Base-by-base conservation (phyloP, 768 basidiomycete species). In the Boletus vermiculosoides region DNA sequence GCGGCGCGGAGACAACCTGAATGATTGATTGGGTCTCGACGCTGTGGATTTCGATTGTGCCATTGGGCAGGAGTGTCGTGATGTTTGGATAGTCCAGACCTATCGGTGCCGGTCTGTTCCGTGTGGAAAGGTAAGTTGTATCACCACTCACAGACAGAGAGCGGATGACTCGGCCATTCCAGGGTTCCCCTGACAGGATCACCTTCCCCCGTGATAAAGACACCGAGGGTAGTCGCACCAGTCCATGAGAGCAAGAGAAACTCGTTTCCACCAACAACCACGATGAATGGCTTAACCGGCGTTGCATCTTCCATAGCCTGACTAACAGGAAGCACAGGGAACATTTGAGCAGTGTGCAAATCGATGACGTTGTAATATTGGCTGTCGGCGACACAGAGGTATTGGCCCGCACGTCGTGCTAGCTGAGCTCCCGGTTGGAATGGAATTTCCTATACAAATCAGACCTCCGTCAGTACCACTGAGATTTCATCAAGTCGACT, bases 121-220 rank as follows among this genome's bases (percentile, higher is more conserved):
- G 20, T 31, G 25, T n/a, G 23, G 45, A 34, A 15, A 31, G 45
- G 50, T 23, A 44, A 10, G 20, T n/a, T 8, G 39, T 9, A 45
- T 44, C 22, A 39, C 4, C 36, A 82, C 89, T 66, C 65, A 94
- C 92, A 86, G 37, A 93, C 75, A 20, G 85, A 81, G 23, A 84
- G 74, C 0, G 94, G 92, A 76, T 95, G 86, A 49, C 77, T 81
- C 3, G 84, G 80, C 92, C 93, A 97, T 67, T 92, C 83, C 44
- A 97, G 74, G 2, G 94, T 95, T 2, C 94, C 94, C 45, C 94
- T 81, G 9, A 93, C 87, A 5, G 95, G 93, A 70, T 96, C 94
- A 0, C 93, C 94, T 2, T 84, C 82, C 0, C 85, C 83, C 15
- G 83, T 92, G 61, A 98, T 79, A 63, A 98, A 98, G 11, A 98